Evolutionary conservation across 169 alveolate genomes (phyloP), one percentile per base, ranked within the genome.

Genomic region (Cyclospora cayetanensis): DNA sequence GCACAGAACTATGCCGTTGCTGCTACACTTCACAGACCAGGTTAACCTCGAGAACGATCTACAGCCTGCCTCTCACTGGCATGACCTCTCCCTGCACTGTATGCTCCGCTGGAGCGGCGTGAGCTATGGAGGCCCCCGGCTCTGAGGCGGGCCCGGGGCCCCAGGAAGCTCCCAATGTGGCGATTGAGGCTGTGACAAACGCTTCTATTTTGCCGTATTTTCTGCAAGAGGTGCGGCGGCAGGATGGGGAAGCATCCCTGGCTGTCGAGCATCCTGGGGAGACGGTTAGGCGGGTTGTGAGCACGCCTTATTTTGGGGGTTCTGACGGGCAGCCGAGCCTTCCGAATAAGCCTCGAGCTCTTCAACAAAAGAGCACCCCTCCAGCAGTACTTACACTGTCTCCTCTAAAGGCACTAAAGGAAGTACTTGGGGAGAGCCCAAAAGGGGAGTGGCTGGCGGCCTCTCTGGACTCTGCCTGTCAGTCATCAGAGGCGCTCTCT

Each of bases 401-500:
- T 25, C 20, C 50, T 15, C 34, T 42, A 39, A 25, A 53, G 18
- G 7, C 46, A 34, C 41, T 11, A 2, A 77, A 18, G 31, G 55
- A 42, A 31, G 31, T 25, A 34, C 12, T 27, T 52, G 43, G 18
- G 39, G 74, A 43, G 37, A 11, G 39, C 27, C 29, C n/a, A 27
- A n/a, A 53, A 2, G 90, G 60, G 1, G 76, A 80, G 29, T 80
- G 90, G 90, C 43, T 80, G 25, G 42, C 60, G 18, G 60, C 90
- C n/a, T 53, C 90, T 37, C 53, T 80, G 18, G 76, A 80, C 9
- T 50, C 90, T 18, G 74, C 74, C 18, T 25, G 29, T 42, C 43
- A 80, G 90, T 80, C 90, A 1, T 80, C 90, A n/a, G 90, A 80
- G 31, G 53, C 76, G 50, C 29, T 80, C n/a, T 63, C 90, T 22